Evolutionary conservation across 305 asterid genomes (phyloP).

Genomic region (Fraxinus latifolia): DNA sequence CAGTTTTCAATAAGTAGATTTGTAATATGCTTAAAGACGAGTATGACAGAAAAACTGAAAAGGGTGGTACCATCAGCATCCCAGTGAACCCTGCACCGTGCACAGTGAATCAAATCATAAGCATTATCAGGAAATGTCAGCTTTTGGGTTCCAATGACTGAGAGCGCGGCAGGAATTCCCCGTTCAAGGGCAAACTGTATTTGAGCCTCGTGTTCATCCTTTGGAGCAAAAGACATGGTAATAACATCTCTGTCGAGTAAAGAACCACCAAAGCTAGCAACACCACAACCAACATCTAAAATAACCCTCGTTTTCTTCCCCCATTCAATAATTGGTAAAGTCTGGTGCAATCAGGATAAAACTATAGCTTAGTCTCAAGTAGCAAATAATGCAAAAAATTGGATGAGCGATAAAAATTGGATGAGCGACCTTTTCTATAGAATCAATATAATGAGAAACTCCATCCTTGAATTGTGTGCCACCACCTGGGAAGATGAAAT

Average conservation of each 20-base stretch:
- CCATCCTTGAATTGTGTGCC: constrained; percentile 91
- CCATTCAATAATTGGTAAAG: constrained; percentile 61
- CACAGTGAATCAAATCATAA: constrained; percentile 84
- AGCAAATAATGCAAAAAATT: background rate
- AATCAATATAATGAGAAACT: constrained; percentile 56
- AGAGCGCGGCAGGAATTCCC: constrained; percentile 84
- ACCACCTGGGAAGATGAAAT: constrained; percentile 91
- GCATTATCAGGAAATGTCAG: constrained; percentile 76
- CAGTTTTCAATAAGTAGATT: constrained; percentile 25
- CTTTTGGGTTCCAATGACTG: constrained; percentile 83
- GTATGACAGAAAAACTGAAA: constrained; percentile 11
- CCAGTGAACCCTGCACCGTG: constrained; percentile 98
- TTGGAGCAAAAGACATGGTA: constrained; percentile 94
- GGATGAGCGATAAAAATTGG: constrained; percentile 4
- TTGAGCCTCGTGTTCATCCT: constrained; percentile 99
- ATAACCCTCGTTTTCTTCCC: constrained; percentile 79
- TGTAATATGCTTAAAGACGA: constrained; percentile 8
- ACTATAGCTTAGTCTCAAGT: background rate
- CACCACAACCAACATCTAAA: constrained; percentile 96
- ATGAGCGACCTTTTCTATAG: constrained; percentile 54
- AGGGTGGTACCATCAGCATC: constrained; percentile 69
- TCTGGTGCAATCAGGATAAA: constrained; percentile 32
- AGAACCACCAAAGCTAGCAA: constrained; percentile 96
- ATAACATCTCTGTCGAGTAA: constrained; percentile 69
- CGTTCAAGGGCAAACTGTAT: constrained; percentile 95